Evolutionary conservation across 2,329 filamentous ascomycete species (phyloP).

Genomic region (Sporothrix inflata): DNA sequence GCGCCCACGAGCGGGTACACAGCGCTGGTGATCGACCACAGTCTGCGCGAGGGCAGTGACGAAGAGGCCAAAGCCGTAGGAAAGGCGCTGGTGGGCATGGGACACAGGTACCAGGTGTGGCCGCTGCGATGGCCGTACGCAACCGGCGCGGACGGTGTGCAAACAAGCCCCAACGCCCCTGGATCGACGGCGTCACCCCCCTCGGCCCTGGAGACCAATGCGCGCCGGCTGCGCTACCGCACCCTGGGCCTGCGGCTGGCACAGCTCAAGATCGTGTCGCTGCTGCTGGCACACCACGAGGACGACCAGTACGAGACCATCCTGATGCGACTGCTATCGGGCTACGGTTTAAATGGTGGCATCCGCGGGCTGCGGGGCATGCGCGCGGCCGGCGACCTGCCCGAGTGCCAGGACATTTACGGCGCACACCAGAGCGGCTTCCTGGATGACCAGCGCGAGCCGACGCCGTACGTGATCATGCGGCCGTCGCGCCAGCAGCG

Average conservation of each 20-base stretch:
- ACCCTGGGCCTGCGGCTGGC: conserved; percentile 66
- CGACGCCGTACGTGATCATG: conserved; percentile 46
- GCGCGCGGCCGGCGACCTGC: conserved; percentile 66
- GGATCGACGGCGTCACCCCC: conserved; percentile 41
- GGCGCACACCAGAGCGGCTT: conserved; percentile 70
- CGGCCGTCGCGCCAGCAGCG: conserved; percentile 36
- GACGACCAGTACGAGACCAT: conserved; percentile 93
- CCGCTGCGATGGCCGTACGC: conserved; percentile 56
- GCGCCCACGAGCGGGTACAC: conserved; percentile 48
- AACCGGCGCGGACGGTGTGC: conserved; percentile 32
- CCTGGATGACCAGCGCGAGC: conserved; percentile 49
- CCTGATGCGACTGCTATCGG: conserved; percentile 72
- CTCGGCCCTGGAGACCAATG: conserved; percentile 74
- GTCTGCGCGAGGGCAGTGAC: conserved; percentile 55
- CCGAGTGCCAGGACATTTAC: conserved; percentile 78
- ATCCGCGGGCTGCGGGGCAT: conserved; percentile 75
- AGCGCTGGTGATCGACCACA: conserved; percentile 61
- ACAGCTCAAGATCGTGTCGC: conserved; percentile 53
- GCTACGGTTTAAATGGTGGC: conserved; percentile 68
- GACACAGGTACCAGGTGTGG: conserved; percentile 38
- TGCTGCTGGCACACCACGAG: conserved; percentile 83
- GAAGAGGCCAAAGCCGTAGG: conserved; percentile 56
- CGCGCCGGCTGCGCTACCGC: conserved; percentile 74
- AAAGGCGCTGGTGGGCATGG: conserved; percentile 42
- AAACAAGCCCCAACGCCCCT: too few species aligned